Base-by-base conservation (phyloP, 805 yeast genomes). In the Yamadazyma insecticola region DNA sequence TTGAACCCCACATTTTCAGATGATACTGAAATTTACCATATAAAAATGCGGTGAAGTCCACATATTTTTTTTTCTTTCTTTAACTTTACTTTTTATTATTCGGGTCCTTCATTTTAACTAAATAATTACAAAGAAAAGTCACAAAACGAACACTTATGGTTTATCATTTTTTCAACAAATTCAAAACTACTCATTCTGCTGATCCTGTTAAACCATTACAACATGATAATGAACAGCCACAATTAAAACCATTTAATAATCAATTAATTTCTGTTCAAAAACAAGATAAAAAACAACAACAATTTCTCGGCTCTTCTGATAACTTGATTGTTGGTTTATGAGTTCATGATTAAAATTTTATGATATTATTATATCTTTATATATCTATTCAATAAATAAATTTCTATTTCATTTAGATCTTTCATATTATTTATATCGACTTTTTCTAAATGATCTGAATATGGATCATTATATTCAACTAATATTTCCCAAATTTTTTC, bases 271-370 rank as follows among this genome's bases (percentile, higher is more conserved):
- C 13, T n/a, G 35, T 40, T 20, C 38, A 40, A 28, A 24, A 34
- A 13, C 37, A 40, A 8, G 37, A 35, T 11, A 21, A 22, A 18
- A 27, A 23, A 13, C 29, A 30, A 20, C 40, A 34, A 16, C 30
- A 31, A 13, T 34, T 36, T 24, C 43, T 33, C 24, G 33, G 37
- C n/a, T 47, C 51, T 6, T 47, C 51, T 15, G 51, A 47, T 30
- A 47, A 47, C 32, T 41, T 47, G 32, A 40, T 44, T 28, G 46
- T 46, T 11, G 49, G 48, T 3, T 46, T 46, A 29, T 46, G 39
- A 19, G 16, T 21, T 18, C 12, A 25, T 17, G n/a, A 10, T 11
- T 23, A 23, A 22, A 13, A 6, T 15, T 12, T n/a, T 7, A n/a
- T 11, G 6, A n/a, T 20, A 13, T 12, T 19, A 19, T 6, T 5